Evolutionary conservation across 768 basidiomycete genomes (phyloP).

Genomic region (Trichaptum fuscoviolaceum): DNA sequence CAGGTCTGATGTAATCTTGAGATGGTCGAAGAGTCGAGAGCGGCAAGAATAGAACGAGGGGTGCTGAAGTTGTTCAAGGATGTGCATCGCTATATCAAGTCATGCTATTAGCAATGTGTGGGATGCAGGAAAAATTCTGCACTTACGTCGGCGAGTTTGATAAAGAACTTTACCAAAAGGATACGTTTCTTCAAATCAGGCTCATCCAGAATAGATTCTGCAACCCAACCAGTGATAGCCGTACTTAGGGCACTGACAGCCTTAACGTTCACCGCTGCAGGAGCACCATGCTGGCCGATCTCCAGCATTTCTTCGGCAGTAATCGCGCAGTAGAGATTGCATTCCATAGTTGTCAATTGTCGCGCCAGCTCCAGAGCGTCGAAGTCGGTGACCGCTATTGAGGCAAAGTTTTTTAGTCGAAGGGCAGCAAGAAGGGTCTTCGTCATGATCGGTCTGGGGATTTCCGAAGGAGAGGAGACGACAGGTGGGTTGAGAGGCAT

Average conservation of each 20-base stretch:
- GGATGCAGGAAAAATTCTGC: constrained; percentile 10
- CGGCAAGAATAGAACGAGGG: constrained; percentile 86
- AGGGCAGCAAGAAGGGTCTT: constrained; percentile 68
- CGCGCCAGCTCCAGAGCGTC: constrained; percentile 88
- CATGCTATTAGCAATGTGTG: no score
- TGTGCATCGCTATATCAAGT: constrained; percentile 67
- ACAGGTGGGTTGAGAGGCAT: constrained; percentile 65
- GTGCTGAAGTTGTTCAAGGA: constrained; percentile 87
- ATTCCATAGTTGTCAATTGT: constrained; percentile 93
- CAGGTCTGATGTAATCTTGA: constrained; percentile 90
- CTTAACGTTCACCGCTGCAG: constrained; percentile 65
- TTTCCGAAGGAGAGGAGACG: constrained; percentile 46
- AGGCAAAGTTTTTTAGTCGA: constrained; percentile 55
- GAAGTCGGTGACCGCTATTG: constrained; percentile 81
- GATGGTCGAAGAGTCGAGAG: constrained; percentile 93
- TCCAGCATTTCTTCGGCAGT: constrained; percentile 86
- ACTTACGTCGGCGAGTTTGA: constrained; percentile 88
- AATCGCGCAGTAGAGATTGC: constrained; percentile 79
- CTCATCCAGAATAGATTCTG: constrained; percentile 90
- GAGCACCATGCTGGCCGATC: constrained; percentile 65
- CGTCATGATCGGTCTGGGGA: constrained; percentile 84
- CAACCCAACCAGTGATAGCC: constrained; percentile 91
- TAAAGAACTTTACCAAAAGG: constrained; percentile 78
- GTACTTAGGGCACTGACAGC: constrained; percentile 87
- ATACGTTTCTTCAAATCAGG: constrained; percentile 83